Percentiles rank a stretch among this genome's conserved stretches.
These are phyloP conservation scores for Linum tenue DNA, from an alignment of 345 rosid species.

Conservation along the genomic window DNA sequence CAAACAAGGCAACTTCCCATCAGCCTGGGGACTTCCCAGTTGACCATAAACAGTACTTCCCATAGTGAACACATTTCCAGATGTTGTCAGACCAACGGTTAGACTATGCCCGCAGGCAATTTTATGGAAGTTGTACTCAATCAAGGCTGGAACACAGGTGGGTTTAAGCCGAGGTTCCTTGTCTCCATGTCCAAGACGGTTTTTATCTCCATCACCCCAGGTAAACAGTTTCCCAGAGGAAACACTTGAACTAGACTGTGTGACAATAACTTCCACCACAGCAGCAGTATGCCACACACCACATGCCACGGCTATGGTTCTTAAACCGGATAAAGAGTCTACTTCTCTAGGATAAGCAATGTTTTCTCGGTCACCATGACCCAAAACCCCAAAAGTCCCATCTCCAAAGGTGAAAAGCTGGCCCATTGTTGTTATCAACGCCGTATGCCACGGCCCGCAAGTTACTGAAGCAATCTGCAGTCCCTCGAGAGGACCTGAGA, in stretches of 20 bases:
- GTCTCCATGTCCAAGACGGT: conserved; percentile 93
- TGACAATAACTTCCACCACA: conserved; percentile 78
- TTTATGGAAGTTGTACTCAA: conserved; percentile 69
- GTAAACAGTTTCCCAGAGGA: conserved; percentile 87
- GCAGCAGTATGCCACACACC: conserved; percentile 99
- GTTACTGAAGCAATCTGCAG: conserved; percentile 76
- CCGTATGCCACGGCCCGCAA: conserved; percentile 99
- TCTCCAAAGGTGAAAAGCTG: conserved; percentile 95
- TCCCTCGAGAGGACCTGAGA: conserved; percentile 87
- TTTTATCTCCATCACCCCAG: conserved; percentile 98
- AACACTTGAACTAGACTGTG: conserved; percentile 61
- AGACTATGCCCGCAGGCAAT: conserved; percentile 90
- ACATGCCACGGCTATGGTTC: conserved; percentile 75
- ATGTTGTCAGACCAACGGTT: conserved; percentile 80
- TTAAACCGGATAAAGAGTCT: conserved; percentile 73
- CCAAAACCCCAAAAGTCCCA: conserved; percentile 91
- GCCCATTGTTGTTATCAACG: conserved; percentile 72
- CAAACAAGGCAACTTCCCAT: conserved; percentile 68
- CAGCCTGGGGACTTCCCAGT: conserved; percentile 74
- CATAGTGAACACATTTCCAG: conserved; percentile 74
- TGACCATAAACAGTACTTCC: conserved; percentile 94
- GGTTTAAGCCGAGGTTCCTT: conserved; percentile 84
- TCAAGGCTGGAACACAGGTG: conserved; percentile 78
- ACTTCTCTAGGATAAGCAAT: conserved; percentile 74
- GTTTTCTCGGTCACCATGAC: conserved; percentile 74